These are phyloP conservation scores for Auriculariales sp. DNA, from an alignment of 768 basidiomycete species.

Conservation along the genomic window DNA sequence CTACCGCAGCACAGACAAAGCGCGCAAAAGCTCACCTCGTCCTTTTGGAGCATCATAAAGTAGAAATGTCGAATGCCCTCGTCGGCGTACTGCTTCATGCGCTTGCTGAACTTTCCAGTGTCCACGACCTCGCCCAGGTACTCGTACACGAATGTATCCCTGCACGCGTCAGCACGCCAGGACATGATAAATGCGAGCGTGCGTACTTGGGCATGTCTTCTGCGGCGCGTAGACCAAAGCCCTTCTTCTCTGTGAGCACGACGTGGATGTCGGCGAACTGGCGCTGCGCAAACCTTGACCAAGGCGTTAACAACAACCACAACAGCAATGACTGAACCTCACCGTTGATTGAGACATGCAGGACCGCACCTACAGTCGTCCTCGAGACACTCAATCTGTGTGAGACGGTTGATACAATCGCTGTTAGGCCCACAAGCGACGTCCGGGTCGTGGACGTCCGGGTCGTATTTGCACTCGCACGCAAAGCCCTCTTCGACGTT, in stretches of 20 bases:
- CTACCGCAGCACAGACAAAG: too few species aligned
- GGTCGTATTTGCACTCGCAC: conserved; percentile 82
- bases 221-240: conserved; percentile 79
- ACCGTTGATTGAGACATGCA: conserved; percentile 92
- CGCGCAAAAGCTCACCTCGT: conserved; percentile 64
- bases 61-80: conserved; percentile 96
- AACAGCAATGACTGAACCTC: conserved; percentile 14
- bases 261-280: conserved; percentile 83
- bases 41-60: conserved; percentile 99
- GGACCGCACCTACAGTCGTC: conserved; percentile 74
- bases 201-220: conserved; percentile 49
- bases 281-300: conserved; percentile 57
- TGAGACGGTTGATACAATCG: conserved; percentile 94
- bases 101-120: conserved; percentile 72
- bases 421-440: conserved; percentile 74
- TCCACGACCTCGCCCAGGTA: conserved; percentile 95
- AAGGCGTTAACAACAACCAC: not conserved
- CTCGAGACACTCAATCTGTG: conserved; percentile 90
- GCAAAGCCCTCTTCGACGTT: conserved; percentile 87
- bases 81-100: conserved; percentile 85
- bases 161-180: conserved; percentile 17
- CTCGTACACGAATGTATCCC: conserved; percentile 90
- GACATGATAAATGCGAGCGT: not conserved
- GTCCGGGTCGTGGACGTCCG: conserved; percentile 45
- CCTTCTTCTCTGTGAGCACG: conserved; percentile 89